Conservation (phyloP, 2,329 filamentous ascomycete species). For the Penicillium sp. region DNA sequence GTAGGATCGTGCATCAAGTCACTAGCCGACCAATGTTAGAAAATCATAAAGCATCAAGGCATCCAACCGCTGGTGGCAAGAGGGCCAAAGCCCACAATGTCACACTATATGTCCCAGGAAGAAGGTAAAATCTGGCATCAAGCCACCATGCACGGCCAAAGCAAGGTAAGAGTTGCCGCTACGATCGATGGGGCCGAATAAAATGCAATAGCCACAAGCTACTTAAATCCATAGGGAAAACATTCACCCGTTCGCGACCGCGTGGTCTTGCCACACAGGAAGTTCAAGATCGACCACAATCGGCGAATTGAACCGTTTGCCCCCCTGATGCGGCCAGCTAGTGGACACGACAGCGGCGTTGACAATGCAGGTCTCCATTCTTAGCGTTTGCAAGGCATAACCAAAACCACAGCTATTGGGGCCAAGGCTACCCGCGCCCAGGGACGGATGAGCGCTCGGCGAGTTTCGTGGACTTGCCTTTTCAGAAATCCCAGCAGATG, state of each 20-base stretch:
- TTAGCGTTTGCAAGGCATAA: conserved; percentile 31
- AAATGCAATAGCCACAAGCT: not conserved
- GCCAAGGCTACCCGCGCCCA: conserved; percentile 9
- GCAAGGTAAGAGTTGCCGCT: conserved; percentile 3
- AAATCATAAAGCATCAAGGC: conserved; percentile 14
- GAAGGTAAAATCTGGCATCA: conserved; percentile 4
- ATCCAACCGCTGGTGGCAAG: conserved; percentile 6
- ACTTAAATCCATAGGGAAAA: not conserved
- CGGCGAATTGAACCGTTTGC: conserved; percentile 70
- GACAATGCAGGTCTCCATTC: conserved; percentile 70
- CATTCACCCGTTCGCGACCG: conserved; percentile 2
- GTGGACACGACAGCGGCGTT: conserved; percentile 74
- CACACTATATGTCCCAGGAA: conserved; percentile 11
- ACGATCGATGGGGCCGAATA: not conserved
- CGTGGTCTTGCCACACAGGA: conserved; percentile 50
- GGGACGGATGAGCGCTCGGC: conserved; percentile 1
- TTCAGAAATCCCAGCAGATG: conserved; percentile 6
- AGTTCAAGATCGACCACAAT: conserved; percentile 81
- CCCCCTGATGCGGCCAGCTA: conserved; percentile 60
- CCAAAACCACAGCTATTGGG: conserved; percentile 3
- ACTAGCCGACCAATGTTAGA: conserved; percentile 9
- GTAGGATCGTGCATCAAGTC: conserved; percentile 6
- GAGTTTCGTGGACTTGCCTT: not conserved
- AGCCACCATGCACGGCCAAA: conserved; percentile 19
- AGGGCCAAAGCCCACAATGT: conserved; percentile 17